These are phyloP conservation scores for Aureobasidium melanogenum DNA, from an alignment of 2,329 filamentous ascomycete species.

Conservation along the genomic window DNA sequence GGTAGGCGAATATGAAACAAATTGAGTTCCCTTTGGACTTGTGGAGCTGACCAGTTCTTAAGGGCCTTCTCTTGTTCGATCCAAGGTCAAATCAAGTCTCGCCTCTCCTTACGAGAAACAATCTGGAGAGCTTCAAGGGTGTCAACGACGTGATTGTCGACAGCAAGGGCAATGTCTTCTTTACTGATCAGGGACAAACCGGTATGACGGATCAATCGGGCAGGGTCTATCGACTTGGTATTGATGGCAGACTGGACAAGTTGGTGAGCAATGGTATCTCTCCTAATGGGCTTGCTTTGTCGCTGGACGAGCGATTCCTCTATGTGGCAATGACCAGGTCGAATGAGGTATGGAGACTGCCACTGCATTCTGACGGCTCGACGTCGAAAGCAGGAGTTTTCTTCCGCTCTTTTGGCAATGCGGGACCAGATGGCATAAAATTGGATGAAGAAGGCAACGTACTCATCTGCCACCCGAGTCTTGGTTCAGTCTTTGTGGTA, in stretches of 20 bases:
- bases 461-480: conserved; percentile 24
- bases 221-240: conserved; percentile 30
- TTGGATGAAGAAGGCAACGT: conserved; percentile 31
- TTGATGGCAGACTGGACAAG: conserved; percentile 29
- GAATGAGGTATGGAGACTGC: conserved; percentile 35
- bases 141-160: conserved; percentile 35
- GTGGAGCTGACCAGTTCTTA: background rate
- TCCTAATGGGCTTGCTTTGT: background rate
- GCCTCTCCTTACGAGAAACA: conserved; percentile 27
- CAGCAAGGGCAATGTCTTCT: conserved; percentile 32
- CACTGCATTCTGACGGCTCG: conserved; percentile 31
- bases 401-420: conserved; percentile 34
- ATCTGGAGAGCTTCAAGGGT: conserved; percentile 37
- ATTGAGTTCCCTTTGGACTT: background rate
- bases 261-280: background rate
- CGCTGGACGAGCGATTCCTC: conserved; percentile 28
- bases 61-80: conserved; percentile 33
- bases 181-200: conserved; percentile 39
- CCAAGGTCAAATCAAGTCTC: conserved; percentile 22
- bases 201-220: conserved; percentile 36
- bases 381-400: conserved; percentile 33
- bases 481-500: background rate
- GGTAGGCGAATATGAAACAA: conserved; percentile 17
- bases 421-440: conserved; percentile 32
- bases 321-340: conserved; percentile 35